These are phyloP conservation scores for Acorus calamus DNA, from an alignment of 106 monocot genomes.

Conservation along the genomic window DNA sequence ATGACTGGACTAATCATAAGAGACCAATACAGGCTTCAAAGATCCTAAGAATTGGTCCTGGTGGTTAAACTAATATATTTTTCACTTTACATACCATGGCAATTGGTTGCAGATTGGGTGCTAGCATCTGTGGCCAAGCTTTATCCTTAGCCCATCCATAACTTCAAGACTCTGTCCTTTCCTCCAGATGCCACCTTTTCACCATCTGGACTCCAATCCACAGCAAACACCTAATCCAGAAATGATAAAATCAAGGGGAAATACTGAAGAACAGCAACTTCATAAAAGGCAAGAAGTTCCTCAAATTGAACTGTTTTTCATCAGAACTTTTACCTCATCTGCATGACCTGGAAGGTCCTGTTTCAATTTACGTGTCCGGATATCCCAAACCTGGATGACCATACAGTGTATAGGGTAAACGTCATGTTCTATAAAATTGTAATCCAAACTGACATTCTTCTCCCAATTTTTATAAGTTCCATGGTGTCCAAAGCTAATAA, in stretches of 20 bases:
- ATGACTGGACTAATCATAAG: too few relatives aligned
- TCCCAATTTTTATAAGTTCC: too few relatives aligned
- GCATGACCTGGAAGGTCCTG: conserved; percentile 98
- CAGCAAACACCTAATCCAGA: conserved; percentile 62
- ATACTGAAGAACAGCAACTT: not conserved
- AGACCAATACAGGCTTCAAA: too few relatives aligned
- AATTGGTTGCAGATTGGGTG: too few relatives aligned
- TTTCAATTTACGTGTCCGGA: conserved; percentile 74
- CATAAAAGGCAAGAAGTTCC: not conserved
- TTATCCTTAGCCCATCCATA: conserved; percentile 68
- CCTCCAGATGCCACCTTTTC: conserved; percentile 97
- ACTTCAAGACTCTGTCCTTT: conserved; percentile 65
- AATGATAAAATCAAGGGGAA: not conserved
- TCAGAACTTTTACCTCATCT: conserved; percentile 51
- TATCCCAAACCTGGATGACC: conserved; percentile 73
- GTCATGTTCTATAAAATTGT: not conserved
- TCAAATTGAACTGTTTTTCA: too few relatives aligned
- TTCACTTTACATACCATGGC: too few relatives aligned
- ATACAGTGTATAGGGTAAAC: not conserved
- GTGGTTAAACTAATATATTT: too few relatives aligned
- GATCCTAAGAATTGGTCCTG: too few relatives aligned
- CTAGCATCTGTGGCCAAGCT: not conserved
- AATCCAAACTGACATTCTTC: too few relatives aligned
- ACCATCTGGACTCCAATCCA: conserved; percentile 95
- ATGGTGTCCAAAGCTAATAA: too few relatives aligned